Evolutionary conservation across 2,329 filamentous ascomycete genomes (phyloP).

Genomic region (Diplodia sapinea): DNA sequence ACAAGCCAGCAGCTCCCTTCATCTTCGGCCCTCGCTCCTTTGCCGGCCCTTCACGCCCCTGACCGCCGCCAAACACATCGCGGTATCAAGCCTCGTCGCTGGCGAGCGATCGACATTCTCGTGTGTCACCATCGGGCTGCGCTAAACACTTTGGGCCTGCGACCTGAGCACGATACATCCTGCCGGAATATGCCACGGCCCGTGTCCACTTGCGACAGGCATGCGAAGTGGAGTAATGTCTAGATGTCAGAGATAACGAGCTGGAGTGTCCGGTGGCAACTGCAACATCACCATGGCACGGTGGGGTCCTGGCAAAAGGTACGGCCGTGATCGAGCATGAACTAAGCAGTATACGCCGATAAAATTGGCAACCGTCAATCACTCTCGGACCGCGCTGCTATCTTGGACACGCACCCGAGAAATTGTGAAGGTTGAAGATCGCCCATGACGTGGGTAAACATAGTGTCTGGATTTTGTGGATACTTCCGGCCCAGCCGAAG

Average conservation of each 20-base stretch:
- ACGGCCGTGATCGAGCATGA: background rate
- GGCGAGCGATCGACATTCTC: constrained; percentile 14
- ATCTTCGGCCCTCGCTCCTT: background rate
- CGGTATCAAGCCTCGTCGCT: background rate
- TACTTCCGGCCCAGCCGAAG: background rate
- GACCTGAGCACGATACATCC: constrained; percentile 9
- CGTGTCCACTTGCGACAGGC: background rate
- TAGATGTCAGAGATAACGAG: background rate
- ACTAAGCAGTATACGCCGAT: background rate
- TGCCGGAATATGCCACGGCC: constrained; percentile 15
- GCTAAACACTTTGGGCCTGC: constrained; percentile 15
- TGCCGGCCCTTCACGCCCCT: background rate
- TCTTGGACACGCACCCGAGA: background rate
- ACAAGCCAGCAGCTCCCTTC: background rate
- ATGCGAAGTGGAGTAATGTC: constrained; percentile 1
- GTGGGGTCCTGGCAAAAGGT: background rate
- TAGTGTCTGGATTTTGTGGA: background rate
- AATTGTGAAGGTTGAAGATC: background rate
- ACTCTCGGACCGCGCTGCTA: background rate
- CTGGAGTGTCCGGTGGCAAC: background rate
- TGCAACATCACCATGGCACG: background rate
- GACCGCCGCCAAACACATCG: background rate
- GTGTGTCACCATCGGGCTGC: constrained; percentile 13
- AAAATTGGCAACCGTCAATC: background rate
- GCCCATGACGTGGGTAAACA: background rate